Conservation (phyloP, 257 asterid species). For the Fraxinus quadrangulata region DNA sequence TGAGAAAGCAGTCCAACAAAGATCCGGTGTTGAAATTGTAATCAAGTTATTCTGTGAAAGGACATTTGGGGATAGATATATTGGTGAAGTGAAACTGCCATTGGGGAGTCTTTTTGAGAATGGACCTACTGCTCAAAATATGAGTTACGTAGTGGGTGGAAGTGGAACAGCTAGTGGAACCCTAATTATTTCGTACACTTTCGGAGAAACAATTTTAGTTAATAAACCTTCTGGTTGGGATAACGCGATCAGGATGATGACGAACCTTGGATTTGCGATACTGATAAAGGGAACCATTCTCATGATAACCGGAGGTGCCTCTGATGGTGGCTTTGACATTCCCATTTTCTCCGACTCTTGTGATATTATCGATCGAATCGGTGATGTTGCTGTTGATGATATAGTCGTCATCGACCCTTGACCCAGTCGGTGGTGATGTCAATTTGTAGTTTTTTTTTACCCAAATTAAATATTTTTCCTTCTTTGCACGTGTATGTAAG, state of each 20-base stretch:
- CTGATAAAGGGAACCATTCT: neutral
- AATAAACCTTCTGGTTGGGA: slow-evolving; percentile 22
- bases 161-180: slow-evolving; percentile 17
- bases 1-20: neutral
- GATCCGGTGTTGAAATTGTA: neutral
- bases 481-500: no score
- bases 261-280: neutral
- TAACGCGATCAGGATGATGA: neutral
- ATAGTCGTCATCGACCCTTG: neutral
- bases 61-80: slow-evolving; percentile 5
- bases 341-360: neutral
- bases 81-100: slow-evolving; percentile 32
- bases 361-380: neutral
- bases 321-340: neutral
- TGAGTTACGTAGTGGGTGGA: slow-evolving; percentile 23
- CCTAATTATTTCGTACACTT: slow-evolving; percentile 22
- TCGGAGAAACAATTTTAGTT: slow-evolving; percentile 14
- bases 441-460: no score
- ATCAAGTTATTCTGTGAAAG: slow-evolving; percentile 27
- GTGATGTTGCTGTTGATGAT: neutral
- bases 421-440: no score
- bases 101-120: slow-evolving; percentile 31
- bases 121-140: slow-evolving; percentile 17
- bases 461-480: no score
- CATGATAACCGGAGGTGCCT: neutral